Base-by-base conservation (phyloP, 352 stramenopile species). In the Pythium volutum region DNA sequence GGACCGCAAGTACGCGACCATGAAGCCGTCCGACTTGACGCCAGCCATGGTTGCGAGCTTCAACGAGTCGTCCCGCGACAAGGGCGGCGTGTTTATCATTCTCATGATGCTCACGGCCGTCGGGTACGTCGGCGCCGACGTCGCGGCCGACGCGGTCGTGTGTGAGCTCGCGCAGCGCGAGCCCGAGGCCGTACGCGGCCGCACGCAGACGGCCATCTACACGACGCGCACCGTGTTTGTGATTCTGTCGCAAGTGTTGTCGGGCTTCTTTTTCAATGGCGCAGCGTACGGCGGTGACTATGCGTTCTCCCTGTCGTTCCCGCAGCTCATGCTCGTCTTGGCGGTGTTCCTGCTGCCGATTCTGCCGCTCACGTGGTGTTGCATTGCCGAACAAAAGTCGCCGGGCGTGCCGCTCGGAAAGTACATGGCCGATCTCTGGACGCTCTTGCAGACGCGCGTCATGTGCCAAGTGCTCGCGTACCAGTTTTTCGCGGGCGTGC, bases 51-150 rank as follows among this genome's bases (percentile, higher is more conserved):
- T 46, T 26, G 42, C 48, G 25, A 23, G 7, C 14, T 55, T 73
- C 43, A 72, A 73, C 59, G 48, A 59, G 14, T 46, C 57, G 18
- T 52, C 68, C 8, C 68, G 36, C 23, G 62, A 75, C 34, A n/a
- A 41, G 8, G 64, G 68, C 31, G 42, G 59, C 16, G 62, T 59
- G 25, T 75, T 66, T 51, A 64, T 70, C 49, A 53, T 76, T 15
- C 60, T 76, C 43, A 74, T 73, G 66, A 70, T 73, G 59, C 57
- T 77, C n/a, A 55, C 64, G 5, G 36, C 66, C 0, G 38, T 77
- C 31, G 70, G 66, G 4, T 77, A 75, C 59, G 55, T 77, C 34
- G 42, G 55, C 20, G 67, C 59, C 10, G 59, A 59, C 39, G 59
- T 67, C 26, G 60, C 60, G 11, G 31, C 43, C 29, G 59, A 67